Base-by-base conservation (phyloP, 177 flowering plant species). In the Vitis hybrid region DNA sequence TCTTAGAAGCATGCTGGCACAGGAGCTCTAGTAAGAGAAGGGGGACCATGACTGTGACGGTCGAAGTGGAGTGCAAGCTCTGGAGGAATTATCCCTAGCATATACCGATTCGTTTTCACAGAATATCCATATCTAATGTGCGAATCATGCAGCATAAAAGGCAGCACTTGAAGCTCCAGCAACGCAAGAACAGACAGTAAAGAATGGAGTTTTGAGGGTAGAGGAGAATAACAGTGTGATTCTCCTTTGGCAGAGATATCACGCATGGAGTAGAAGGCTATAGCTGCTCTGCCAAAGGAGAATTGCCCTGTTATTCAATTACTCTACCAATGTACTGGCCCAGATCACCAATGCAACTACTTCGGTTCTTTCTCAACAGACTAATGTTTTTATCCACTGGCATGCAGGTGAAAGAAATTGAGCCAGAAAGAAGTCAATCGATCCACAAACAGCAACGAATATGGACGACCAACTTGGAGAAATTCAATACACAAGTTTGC, bases 271-370 rank as follows among this genome's bases (percentile, higher is more conserved):
- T 35, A 11, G n/a, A 30, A 3, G 24, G 51, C 48, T 0, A 16
- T 11, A 12, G 16, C 54, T 35, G 48, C 24, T 67, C 70, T 64
- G 82, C 84, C 84, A 76, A 81, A 81, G 81, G 84, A 83, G 75
- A 71, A 59, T 74, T 77, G 78, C 76, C 76, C 78, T 68, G 83
- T 74, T 65, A 80, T 74, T 81, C 79, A 65, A 30, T 57, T 67
- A 19, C 27, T 14, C 65, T 40, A 35, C 40, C 14, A 52, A 6
- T 32, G 27, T 18, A 11, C 12, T 32, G n/a, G 51, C 46, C 46
- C 6, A 35, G 50, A 14, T 9, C 64, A 32, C 18, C 40, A 13
- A 40, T 40, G 35, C n/a, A 10, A 35, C 56, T 54, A 54, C 5
- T 15, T 54, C 6, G 15, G 56, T 54, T 16, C 15, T 54, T 54